Percentiles rank a stretch among this genome's conserved stretches.
phyloP scores from a whole-genome alignment of 768 basidiomycete genomes.

The Phylloporus arenicola region DNA sequence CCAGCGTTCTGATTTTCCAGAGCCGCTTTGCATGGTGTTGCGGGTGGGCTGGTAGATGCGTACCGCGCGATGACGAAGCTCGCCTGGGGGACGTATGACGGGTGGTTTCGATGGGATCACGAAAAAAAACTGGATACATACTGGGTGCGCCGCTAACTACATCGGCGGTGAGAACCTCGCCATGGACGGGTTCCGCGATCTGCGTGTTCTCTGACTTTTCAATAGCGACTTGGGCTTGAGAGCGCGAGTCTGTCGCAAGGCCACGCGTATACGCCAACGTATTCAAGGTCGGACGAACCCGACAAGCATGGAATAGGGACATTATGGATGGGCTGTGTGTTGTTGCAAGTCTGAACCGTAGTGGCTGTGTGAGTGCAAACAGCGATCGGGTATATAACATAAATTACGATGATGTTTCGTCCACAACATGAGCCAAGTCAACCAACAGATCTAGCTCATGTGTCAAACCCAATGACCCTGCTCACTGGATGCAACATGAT shows the following conservation, averaged over 20 bases:
- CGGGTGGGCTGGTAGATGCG: constrained; percentile 91
- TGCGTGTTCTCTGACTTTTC: constrained; percentile 28
- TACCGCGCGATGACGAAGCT: constrained; percentile 82
- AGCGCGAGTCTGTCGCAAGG: constrained; percentile 15
- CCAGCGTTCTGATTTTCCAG: constrained; percentile 83
- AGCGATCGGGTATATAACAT: constrained; percentile 11
- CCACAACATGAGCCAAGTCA: background rate
- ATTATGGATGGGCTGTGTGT: constrained; percentile 36
- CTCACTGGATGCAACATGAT: constrained; percentile 55
- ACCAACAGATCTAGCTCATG: constrained; percentile 5
- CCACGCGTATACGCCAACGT: constrained; percentile 12
- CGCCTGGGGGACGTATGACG: constrained; percentile 40
- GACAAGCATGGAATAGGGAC: constrained; percentile 51
- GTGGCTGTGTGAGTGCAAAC: constrained; percentile 19
- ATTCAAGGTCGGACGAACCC: constrained; percentile 24
- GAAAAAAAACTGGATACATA: constrained; percentile 31
- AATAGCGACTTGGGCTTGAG: constrained; percentile 19
- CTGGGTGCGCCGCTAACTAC: constrained; percentile 82
- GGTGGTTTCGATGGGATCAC: background rate
- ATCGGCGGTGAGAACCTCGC: constrained; percentile 71
- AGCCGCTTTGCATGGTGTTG: constrained; percentile 93
- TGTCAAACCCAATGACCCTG: constrained; percentile 54
- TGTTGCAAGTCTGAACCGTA: constrained; percentile 2
- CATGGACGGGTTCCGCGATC: constrained; percentile 42
- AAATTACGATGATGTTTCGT: constrained; percentile 16